These are phyloP conservation scores for Pachysandra terminalis DNA, from an alignment of 164 flowering plant genomes.

Conservation along the genomic window DNA sequence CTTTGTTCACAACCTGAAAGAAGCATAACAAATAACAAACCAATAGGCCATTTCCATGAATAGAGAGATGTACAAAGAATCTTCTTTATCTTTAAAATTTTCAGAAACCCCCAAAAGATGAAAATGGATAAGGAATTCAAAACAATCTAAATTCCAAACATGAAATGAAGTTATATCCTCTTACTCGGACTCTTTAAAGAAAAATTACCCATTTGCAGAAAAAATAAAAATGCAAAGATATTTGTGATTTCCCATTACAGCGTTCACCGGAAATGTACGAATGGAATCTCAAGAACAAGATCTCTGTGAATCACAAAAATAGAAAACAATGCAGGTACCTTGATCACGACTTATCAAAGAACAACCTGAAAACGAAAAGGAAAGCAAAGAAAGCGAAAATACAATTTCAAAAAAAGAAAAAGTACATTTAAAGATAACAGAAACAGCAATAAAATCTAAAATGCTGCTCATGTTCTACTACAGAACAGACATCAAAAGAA, in stretches of 20 bases:
- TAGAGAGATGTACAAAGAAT: no score
- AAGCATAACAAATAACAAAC: background rate
- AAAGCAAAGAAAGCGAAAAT: no score
- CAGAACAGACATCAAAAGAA: background rate
- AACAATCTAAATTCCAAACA: background rate
- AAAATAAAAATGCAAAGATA: no score
- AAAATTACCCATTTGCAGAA: background rate
- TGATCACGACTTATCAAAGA: background rate
- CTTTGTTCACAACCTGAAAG: constrained; percentile 19
- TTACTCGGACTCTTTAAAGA: background rate
- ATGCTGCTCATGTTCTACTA: background rate
- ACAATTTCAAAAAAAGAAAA: no score
- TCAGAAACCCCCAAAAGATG: background rate
- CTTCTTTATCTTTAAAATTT: constrained; percentile 3
- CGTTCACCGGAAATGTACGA: background rate
- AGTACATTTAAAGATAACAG: background rate
- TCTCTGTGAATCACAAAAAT: background rate
- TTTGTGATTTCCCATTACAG: background rate
- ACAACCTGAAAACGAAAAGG: no score
- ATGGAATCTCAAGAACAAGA: background rate
- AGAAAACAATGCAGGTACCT: constrained; percentile 8
- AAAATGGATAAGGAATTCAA: background rate
- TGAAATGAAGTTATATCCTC: constrained; percentile 4
- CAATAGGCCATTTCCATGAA: no score
- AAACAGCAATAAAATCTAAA: background rate